Evolutionary conservation across 495 filamentous ascomycete genomes (phyloP), one percentile per base, ranked within the genome.

Genomic region (Podospora sp.): DNA sequence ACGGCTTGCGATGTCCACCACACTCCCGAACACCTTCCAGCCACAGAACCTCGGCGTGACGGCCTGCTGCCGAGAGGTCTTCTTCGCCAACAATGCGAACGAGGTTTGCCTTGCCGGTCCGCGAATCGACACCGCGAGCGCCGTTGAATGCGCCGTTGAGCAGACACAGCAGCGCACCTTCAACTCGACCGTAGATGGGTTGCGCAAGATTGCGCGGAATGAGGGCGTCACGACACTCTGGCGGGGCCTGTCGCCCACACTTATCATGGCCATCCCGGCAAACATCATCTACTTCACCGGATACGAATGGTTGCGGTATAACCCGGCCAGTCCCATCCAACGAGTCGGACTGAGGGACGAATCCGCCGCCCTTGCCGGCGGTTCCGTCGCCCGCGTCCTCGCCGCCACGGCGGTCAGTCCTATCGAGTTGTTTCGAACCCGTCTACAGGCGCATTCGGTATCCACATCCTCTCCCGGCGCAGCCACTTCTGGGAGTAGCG

Each of bases 221-320:
- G 95, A 99, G 80, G 95, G 95, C 0, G 69, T 91, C 16, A 85
- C 84, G 21, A 92, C 96, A 8, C 84, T 99, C 59, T 99, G 95
- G 95, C 88, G 95, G 40, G 95, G 95, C 6, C 84, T 99, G 1
- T 93, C 91, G 21, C 93, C 96, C 11, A 99, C 96, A 1, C 78
- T 99, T 51, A 85, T 92, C 71, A 99, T 99, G 95, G 89, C 94
- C 2, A 87, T 99, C 33, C 95, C 95, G 0, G 92, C 87, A 40
- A 99, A 99, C 77, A 94, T 99, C 67, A 98, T 99, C 66, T 99
- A 99, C 78, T 97, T 97, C 72, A 94, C 95, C 35, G 95, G 94
- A n/a, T 99, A 99, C 76, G 95, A 99, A 72, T 95, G 91, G 88
- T 79, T 99, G 66, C 89, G 95, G 16, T 88, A 80, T 24, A 90